phyloP scores from a whole-genome alignment of 1,139 yeast species.

The Meyerozyma athensensis region DNA sequence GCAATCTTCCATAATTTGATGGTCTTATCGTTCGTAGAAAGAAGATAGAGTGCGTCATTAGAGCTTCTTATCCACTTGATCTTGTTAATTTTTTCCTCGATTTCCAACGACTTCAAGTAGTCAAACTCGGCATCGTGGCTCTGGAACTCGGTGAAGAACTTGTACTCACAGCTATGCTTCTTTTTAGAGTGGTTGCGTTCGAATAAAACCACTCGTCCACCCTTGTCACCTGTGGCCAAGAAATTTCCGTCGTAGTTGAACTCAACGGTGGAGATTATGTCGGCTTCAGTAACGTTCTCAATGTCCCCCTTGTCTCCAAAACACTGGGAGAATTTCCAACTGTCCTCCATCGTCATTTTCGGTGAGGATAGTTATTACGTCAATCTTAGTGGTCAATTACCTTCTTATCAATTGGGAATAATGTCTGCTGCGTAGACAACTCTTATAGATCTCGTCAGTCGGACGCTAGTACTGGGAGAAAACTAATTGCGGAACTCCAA shows the following conservation, averaged over 20 bases:
- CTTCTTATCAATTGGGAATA: no score
- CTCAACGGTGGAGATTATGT: conserved; percentile 94
- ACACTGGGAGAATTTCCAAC: conserved; percentile 81
- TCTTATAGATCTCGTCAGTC: no score
- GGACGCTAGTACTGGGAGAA: no score
- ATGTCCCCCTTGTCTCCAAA: conserved; percentile 98
- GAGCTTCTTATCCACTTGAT: conserved; percentile 93
- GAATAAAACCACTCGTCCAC: conserved; percentile 94
- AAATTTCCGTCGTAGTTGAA: conserved; percentile 94
- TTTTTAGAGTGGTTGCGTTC: conserved; percentile 80
- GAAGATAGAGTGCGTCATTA: conserved; percentile 80
- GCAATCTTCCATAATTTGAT: conserved; percentile 95
- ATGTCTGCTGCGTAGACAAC: no score
- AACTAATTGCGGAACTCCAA: no score
- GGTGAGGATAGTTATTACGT: no score
- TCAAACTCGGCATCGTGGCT: conserved; percentile 98
- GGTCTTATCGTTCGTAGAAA: conserved; percentile 95
- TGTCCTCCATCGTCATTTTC: conserved; percentile 22
- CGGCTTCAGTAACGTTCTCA: conserved; percentile 95
- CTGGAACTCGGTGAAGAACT: conserved; percentile 95
- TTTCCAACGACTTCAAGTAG: conserved; percentile 90
- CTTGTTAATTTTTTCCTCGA: conserved; percentile 96
- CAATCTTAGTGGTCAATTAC: no score
- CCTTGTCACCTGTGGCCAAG: conserved; percentile 97
- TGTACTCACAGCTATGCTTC: conserved; percentile 75